phyloP scores from a whole-genome alignment of 441 rosid species.

The Sinapis alba region DNA sequence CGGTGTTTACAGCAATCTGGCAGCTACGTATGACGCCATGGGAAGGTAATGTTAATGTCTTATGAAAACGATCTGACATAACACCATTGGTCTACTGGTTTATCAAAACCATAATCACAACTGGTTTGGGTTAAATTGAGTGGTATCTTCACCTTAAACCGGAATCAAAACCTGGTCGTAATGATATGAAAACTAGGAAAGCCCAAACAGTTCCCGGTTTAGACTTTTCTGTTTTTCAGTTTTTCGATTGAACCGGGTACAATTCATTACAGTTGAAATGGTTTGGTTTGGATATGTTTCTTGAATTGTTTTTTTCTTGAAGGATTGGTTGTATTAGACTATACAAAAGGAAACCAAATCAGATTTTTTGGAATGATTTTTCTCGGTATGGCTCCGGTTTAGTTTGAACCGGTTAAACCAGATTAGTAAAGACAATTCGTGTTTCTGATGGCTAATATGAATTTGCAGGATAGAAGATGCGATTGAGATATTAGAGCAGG shows the following conservation, averaged over 20 bases:
- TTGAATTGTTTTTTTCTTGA: neutral
- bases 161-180: neutral
- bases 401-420: neutral
- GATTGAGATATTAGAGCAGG: slow-evolving; percentile 89
- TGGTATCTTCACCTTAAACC: neutral
- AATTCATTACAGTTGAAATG: neutral
- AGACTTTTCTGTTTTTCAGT: no score
- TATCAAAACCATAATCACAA: neutral
- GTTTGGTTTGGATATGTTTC: neutral
- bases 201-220: no score
- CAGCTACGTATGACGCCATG: slow-evolving; percentile 99
- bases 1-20: slow-evolving; percentile 94
- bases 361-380: neutral
- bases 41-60: slow-evolving; percentile 65
- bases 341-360: neutral
- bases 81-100: neutral
- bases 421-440: neutral
- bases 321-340: neutral
- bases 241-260: neutral
- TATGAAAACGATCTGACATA: neutral
- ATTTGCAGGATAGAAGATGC: slow-evolving; percentile 89
- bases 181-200: no score
- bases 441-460: slow-evolving; percentile 22
- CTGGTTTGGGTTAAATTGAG: neutral
- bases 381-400: neutral